Evolutionary conservation across 78 protist genomes (phyloP).

Genomic region (Dictyostelium citrinum): DNA sequence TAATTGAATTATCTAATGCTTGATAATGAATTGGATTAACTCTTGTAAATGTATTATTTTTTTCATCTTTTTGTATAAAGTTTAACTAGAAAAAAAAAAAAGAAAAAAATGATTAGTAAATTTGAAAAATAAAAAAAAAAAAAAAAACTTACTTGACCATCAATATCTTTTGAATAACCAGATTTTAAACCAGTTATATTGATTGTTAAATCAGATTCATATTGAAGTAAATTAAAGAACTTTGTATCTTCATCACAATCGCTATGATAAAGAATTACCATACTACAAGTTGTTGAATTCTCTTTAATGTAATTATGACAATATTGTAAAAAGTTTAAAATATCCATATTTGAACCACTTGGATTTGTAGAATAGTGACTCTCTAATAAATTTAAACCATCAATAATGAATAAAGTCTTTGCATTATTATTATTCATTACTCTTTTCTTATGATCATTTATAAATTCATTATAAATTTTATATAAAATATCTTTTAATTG

Average conservation of each 20-base stretch:
- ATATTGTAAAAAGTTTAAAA: slow-evolving; percentile 32
- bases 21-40: slow-evolving; percentile 49
- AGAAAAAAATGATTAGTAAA: not conserved
- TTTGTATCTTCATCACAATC: slow-evolving; percentile 54
- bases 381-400: not conserved
- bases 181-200: slow-evolving; percentile 22
- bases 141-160: slow-evolving; percentile 49
- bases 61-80: slow-evolving; percentile 36
- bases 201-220: slow-evolving; percentile 44
- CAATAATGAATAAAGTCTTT: slow-evolving; percentile 40
- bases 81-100: slow-evolving; percentile 1
- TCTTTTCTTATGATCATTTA: slow-evolving; percentile 25
- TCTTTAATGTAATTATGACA: slow-evolving; percentile 35
- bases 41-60: not conserved
- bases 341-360: not conserved
- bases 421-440: not conserved
- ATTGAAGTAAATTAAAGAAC: slow-evolving; percentile 40
- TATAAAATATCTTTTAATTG: not conserved
- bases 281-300: slow-evolving; percentile 2
- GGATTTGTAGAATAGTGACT: not conserved
- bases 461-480: slow-evolving; percentile 9
- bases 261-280: slow-evolving; percentile 10
- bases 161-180: slow-evolving; percentile 72
- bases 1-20: slow-evolving; percentile 43
- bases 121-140: not conserved